phyloP scores from a whole-genome alignment of 305 asterid species.

The Solanum hybrid region DNA sequence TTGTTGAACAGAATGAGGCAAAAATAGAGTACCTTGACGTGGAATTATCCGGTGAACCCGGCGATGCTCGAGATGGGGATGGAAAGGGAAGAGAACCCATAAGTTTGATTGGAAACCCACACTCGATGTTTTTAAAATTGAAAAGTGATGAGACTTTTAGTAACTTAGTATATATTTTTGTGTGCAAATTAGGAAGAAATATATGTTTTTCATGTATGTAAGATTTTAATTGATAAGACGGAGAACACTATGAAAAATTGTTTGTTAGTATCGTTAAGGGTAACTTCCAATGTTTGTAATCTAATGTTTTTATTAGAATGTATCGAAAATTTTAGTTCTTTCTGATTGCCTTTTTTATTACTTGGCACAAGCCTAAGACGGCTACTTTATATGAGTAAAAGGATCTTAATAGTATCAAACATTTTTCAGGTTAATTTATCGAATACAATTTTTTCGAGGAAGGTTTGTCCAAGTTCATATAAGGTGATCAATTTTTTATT shows the following conservation, averaged over 20 bases:
- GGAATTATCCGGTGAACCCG: not conserved
- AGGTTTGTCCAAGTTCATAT: not conserved
- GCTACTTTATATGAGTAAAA: not conserved
- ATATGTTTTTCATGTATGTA: not conserved
- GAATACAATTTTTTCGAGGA: not conserved
- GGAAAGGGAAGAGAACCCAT: not conserved
- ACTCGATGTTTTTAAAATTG: not conserved
- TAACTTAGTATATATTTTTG: not conserved
- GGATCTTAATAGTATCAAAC: not conserved
- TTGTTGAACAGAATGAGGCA: constrained; percentile 19
- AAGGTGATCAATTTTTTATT: not conserved
- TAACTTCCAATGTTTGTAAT: not conserved
- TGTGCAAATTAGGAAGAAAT: not conserved
- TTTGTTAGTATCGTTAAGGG: not conserved
- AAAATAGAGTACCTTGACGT: constrained; percentile 10
- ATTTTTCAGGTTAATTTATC: not conserved
- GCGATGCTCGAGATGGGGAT: not conserved
- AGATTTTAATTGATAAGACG: not conserved
- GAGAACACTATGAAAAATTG: not conserved
- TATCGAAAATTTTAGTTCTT: not conserved
- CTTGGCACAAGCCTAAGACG: not conserved
- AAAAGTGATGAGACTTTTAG: not conserved
- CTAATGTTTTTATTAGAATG: not conserved
- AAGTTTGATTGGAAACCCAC: not conserved
- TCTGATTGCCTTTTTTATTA: not conserved